Percentiles rank a stretch among this genome's conserved stretches.
Conservation (phyloP, 352 stramenopile genomes). For the Aphanomyces astaci region DNA sequence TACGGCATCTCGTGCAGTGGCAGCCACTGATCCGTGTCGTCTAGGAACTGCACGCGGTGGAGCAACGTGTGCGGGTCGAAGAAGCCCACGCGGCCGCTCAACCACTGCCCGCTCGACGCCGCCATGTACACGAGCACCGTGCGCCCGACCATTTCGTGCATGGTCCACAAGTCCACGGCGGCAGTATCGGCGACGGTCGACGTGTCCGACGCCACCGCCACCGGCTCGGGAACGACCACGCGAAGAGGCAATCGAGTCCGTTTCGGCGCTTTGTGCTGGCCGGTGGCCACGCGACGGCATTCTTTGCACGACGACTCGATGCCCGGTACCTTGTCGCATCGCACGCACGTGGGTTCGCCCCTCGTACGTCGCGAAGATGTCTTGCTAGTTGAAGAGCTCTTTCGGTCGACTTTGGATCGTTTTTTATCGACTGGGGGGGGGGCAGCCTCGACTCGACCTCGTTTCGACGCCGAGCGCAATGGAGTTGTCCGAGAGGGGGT, state of each 20-base stretch:
- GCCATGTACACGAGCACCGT: not conserved
- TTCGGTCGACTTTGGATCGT: not conserved
- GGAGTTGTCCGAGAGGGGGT: no score
- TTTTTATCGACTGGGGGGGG: not conserved
- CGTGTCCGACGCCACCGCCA: not conserved
- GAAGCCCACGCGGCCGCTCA: conserved; percentile 52
- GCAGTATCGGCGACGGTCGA: not conserved
- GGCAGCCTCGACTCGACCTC: not conserved
- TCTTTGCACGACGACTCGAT: not conserved
- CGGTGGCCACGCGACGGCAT: not conserved
- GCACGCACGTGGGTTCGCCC: not conserved
- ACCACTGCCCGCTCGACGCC: conserved; percentile 30
- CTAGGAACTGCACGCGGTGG: conserved; percentile 63
- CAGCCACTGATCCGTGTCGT: conserved; percentile 46
- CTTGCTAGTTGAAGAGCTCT: not conserved
- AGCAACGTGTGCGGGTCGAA: conserved; percentile 48
- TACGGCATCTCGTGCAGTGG: conserved; percentile 66
- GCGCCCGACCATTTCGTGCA: conserved; percentile 17
- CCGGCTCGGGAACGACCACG: conserved; percentile 15
- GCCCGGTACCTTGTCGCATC: not conserved
- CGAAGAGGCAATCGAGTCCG: conserved; percentile 2
- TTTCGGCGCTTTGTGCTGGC: not conserved
- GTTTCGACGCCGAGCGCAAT: conserved; percentile 1
- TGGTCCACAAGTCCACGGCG: not conserved
- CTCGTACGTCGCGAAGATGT: not conserved